Base-by-base conservation (phyloP, 768 basidiomycete genomes). In the Lactarius quietus region DNA sequence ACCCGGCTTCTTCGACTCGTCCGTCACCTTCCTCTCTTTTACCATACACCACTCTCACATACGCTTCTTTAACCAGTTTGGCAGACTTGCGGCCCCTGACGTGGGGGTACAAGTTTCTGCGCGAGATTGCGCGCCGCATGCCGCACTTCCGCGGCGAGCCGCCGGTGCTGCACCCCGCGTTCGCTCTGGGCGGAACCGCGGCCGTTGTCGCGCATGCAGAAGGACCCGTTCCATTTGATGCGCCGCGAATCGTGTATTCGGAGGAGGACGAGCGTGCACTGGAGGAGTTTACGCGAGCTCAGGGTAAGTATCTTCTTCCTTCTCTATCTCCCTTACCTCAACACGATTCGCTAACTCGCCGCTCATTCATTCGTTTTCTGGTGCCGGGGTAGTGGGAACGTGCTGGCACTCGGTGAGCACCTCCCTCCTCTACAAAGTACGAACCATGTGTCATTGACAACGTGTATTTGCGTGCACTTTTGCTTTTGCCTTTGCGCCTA, bases 51-150 rank as follows among this genome's bases (percentile, higher is more conserved):
- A 3, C 20, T 18, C 14, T 17, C 5, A 26, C 8, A 33, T 33
- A n/a, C 6, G 6, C 29, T 31, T 31, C n/a, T 1, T 29, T 51
- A 12, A 28, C 14, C 53, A 76, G 75, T 17, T 64, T 68, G 48
- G 73, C 68, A 17, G 76, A 77, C 48, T 59, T 88, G 9, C 78
- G 71, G 0, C 73, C 80, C 26, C 67, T 86, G 53, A 76, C 76
- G 61, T 83, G 83, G 78, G 76, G 71, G 0, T 88, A 87, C 73
- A 89, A 88, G 68, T 79, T 78, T 60, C 61, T 71, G 5, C 79
- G 86, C 1, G 86, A 89, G 74, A 67, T 84, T 12, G 75, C 77
- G 4, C 80, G 87, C 39, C 82, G 87, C 18, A 84, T 86, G 81
- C 63, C 73, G 17, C 69, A 64, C 48, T 80, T 78, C 54, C 73